Base-by-base conservation (phyloP, 257 asterid species). In the Anisodus tanguticus region DNA sequence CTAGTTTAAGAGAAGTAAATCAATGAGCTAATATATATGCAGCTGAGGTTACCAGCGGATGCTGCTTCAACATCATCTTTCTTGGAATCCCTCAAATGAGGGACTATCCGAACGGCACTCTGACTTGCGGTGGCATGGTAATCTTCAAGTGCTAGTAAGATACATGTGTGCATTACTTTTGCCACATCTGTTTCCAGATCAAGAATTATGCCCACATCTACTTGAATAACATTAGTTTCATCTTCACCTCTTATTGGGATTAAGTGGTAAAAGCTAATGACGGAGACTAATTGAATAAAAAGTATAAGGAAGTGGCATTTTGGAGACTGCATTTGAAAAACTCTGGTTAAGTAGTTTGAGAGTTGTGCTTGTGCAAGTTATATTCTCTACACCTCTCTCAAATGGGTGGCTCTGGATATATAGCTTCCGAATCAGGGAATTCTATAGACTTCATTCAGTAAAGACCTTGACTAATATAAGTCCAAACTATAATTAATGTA, bases 131-230 rank as follows among this genome's bases (percentile, higher is more conserved):
- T 55, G 47, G 87, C 85, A 16, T 90, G 83, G 85, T 85, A 88
- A 86, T 91, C 94, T 41, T 86, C 86, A 26, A 90, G 78, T 3
- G 92, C 91, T 88, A 91, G 85, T 5, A 58, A 82, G 71, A 90
- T 83, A 83, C 87, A 87, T 7, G 87, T 85, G 16, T 66, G 84
- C 64, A 35, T 80, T 8, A 88, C 86, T 85, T 82, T 86, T 51
- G 89, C 94, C 8, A 80, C 59, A 66, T 16, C 11, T 6, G 84
- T 59, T 16, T 87, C 62, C 60, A 66, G 39, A 82, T 91, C 91
- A 64, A 90, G 90, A 83, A 91, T 86, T 4, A 91, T 54, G 9
- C 94, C 94, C 11, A 91, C 87, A 57, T 89, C 87, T 31, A 84
- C 88, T 53, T 45, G 9, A n/a, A 13, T n/a, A 5, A 1, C 85